A percentile compares a stretch with the other conserved stretches of the same genome.
phyloP scores from a whole-genome alignment of 2,329 filamentous ascomycete genomes.

The Talaromyces piceae region DNA sequence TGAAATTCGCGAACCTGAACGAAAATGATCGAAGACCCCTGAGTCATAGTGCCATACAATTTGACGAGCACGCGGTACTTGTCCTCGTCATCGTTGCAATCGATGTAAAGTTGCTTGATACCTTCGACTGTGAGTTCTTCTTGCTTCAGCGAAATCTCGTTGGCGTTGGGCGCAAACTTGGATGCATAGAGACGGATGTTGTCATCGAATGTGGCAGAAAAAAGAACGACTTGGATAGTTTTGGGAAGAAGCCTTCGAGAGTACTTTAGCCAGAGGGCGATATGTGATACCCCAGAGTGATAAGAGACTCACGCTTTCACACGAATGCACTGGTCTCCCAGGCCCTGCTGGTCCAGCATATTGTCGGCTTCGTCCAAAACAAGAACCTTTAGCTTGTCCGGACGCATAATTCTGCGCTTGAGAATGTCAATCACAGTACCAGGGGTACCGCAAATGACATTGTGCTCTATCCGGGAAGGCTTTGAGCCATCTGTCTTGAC shows the following conservation, averaged over 20 bases:
- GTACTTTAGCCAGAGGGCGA: slow-evolving; percentile 24
- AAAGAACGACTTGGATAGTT: slow-evolving; percentile 78
- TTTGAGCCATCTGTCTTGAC: slow-evolving; percentile 69
- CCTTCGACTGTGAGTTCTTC: slow-evolving; percentile 93
- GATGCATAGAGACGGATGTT: slow-evolving; percentile 77
- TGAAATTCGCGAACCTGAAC: slow-evolving; percentile 59
- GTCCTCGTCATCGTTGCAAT: slow-evolving; percentile 71
- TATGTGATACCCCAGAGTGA: not conserved
- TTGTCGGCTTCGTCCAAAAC: slow-evolving; percentile 97
- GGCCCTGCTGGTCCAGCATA: slow-evolving; percentile 92
- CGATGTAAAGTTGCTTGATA: slow-evolving; percentile 96
- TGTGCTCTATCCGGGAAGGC: slow-evolving; percentile 61
- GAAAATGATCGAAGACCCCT: slow-evolving; percentile 96
- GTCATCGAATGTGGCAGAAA: slow-evolving; percentile 88
- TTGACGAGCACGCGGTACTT: slow-evolving; percentile 87
- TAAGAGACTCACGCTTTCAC: slow-evolving; percentile 60
- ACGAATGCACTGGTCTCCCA: slow-evolving; percentile 89
- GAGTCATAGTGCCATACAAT: slow-evolving; percentile 92
- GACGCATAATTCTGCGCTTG: slow-evolving; percentile 65
- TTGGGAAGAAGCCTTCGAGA: slow-evolving; percentile 59
- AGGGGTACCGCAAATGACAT: slow-evolving; percentile 86
- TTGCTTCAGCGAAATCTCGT: slow-evolving; percentile 78
- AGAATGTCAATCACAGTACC: slow-evolving; percentile 88
- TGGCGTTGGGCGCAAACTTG: slow-evolving; percentile 76
- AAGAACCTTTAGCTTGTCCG: slow-evolving; percentile 65